Base-by-base conservation (phyloP, 805 yeast genomes). In the Candida incommunis region DNA sequence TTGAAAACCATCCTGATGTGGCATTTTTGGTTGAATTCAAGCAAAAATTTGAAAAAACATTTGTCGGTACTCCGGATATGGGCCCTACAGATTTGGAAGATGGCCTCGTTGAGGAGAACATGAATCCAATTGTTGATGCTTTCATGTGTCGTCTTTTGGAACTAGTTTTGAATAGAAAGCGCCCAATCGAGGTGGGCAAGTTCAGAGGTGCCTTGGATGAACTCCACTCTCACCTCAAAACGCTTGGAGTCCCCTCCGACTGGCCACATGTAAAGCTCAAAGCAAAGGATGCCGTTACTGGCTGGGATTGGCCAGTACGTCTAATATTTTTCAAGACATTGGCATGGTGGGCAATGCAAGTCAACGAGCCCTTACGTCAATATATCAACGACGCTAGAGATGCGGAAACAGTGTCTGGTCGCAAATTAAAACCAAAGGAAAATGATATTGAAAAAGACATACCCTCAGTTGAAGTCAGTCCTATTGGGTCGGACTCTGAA, bases 81-180 rank as follows among this genome's bases (percentile, higher is more conserved):
- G 60, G 64, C 2, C 71, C 71, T 13, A 69, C 64, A 48, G 70
- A 67, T 43, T 44, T 66, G n/a, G 70, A 66, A 44, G 59, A 52
- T 16, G 68, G 68, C 4, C 46, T 59, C 16, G 45, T 55, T 1
- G 41, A 46, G 16, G 51, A 49, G 7, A 46, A 41, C 7, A 46
- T 57, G 13, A 49, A 58, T 1, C 43, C 48, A 20, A 57, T 51
- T 2, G 62, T 65, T 22, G 57, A 58, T 41, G 45, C 53, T 9
- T 57, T 65, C 41, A 44, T 65, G 44, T 58, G 61, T 23, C 51
- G 66, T 18, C 51, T 64, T 26, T 51, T 66, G 35, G 55, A 58
- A 13, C 56, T 65, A 3, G 61, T 60, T 15, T 52, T 66, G 23
- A 67, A 67, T 48, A 60, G 71, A 41, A 66, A 66, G 45, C 66